These are phyloP conservation scores for Rhynchosporium graminicola DNA, from an alignment of 2,329 filamentous ascomycete species.

Conservation along the genomic window DNA sequence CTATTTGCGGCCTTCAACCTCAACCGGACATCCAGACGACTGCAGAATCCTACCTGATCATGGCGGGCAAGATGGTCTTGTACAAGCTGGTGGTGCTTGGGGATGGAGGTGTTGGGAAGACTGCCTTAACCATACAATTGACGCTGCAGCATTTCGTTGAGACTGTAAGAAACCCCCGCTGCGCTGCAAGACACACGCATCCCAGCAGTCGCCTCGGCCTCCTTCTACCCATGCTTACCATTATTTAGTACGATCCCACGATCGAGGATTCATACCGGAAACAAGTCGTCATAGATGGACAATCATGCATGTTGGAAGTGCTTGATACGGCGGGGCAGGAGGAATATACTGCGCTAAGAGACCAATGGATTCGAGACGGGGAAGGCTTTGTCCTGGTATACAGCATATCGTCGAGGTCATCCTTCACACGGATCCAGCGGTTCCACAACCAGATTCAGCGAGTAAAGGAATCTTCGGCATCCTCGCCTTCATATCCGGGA, in stretches of 20 bases:
- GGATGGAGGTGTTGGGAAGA: constrained; percentile 93
- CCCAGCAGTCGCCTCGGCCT: background rate
- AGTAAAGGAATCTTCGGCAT: constrained; percentile 86
- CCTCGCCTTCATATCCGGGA: constrained; percentile 75
- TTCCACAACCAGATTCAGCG: constrained; percentile 97
- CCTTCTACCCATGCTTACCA: constrained; percentile 28
- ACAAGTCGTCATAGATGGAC: constrained; percentile 88
- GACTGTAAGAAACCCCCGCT: constrained; percentile 57
- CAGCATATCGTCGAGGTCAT: constrained; percentile 95
- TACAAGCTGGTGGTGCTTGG: constrained; percentile 96
- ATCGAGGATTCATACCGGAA: constrained; percentile 89
- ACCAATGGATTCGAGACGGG: constrained; percentile 98
- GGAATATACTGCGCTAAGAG: constrained; percentile 93
- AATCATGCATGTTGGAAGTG: constrained; percentile 96
- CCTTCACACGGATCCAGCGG: constrained; percentile 89
- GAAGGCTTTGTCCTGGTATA: constrained; percentile 98
- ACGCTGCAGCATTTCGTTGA: constrained; percentile 98
- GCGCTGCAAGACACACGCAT: background rate
- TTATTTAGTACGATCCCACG: constrained; percentile 69
- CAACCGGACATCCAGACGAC: constrained; percentile 20
- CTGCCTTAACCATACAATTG: constrained; percentile 91
- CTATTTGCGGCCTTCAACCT: constrained; percentile 20
- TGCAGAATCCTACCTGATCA: constrained; percentile 25
- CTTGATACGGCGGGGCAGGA: constrained; percentile 97
- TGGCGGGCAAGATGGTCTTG: constrained; percentile 81